Percentiles rank a stretch among this genome's conserved stretches.
Evolutionary conservation across 495 filamentous ascomycete species (phyloP).

Genomic region (Penicillium salamii): DNA sequence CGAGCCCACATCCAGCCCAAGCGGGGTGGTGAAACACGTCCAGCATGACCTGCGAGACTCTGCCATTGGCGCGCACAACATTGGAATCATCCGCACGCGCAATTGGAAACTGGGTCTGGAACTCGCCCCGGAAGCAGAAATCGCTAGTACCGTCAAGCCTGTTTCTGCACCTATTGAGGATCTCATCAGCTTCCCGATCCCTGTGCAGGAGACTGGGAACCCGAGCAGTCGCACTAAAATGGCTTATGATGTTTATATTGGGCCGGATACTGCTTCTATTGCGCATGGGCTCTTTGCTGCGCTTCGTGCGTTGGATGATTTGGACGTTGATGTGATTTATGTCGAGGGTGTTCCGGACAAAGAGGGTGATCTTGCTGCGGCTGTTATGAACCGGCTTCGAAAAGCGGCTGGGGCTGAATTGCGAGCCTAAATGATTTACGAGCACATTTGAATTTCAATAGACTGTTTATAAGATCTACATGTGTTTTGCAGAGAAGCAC

Average conservation of each 20-base stretch:
- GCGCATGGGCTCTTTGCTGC: conserved; percentile 85
- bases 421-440: conserved; percentile 25
- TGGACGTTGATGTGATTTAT: conserved; percentile 78
- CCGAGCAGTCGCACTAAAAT: conserved; percentile 27
- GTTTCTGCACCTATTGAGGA: conserved; percentile 28
- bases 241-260: conserved; percentile 57
- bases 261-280: conserved; percentile 64
- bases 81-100: conserved; percentile 48
- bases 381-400: conserved; percentile 91
- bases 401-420: conserved; percentile 71
- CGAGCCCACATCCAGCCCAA: conserved; percentile 48
- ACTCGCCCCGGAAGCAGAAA: conserved; percentile 24
- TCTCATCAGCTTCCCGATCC: conserved; percentile 31
- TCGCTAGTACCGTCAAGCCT: conserved; percentile 21
- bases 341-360: conserved; percentile 82
- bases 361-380: conserved; percentile 79
- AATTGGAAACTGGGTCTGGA: conserved; percentile 40
- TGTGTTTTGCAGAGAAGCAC: no score
- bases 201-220: conserved; percentile 26
- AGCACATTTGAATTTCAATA: neutral
- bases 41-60: conserved; percentile 36
- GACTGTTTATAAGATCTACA: no score
- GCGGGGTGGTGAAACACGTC: conserved; percentile 32
- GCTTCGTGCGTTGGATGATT: conserved; percentile 77
- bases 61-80: conserved; percentile 35